Evolutionary conservation across 2,329 filamentous ascomycete genomes (phyloP).

Genomic region (Exophiala aquamarina): DNA sequence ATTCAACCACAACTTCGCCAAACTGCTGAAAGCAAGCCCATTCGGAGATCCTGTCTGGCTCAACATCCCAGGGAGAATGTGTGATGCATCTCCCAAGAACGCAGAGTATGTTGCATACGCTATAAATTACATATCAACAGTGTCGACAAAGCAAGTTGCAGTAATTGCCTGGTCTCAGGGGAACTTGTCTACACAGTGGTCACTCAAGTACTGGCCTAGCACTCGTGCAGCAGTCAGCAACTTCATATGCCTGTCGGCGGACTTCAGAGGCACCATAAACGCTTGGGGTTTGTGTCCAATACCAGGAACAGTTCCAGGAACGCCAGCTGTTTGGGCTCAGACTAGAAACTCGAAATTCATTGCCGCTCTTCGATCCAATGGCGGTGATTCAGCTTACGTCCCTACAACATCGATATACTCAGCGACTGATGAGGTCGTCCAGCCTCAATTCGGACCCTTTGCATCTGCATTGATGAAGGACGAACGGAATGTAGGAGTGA

Average conservation of each 20-base stretch:
- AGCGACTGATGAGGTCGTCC: slow-evolving; percentile 51
- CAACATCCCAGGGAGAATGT: slow-evolving; percentile 51
- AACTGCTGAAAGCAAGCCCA: slow-evolving; percentile 43
- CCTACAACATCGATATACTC: slow-evolving; percentile 57
- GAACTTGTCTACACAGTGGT: slow-evolving; percentile 57
- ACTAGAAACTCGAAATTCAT: slow-evolving; percentile 47
- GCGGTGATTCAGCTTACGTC: slow-evolving; percentile 54
- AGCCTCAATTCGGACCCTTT: slow-evolving; percentile 47
- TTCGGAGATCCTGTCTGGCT: slow-evolving; percentile 56
- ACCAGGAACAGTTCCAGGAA: slow-evolving; percentile 26
- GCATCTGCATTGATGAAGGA: slow-evolving; percentile 48
- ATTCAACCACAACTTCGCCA: slow-evolving; percentile 50
- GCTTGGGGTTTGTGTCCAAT: slow-evolving; percentile 12
- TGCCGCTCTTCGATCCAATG: slow-evolving; percentile 40
- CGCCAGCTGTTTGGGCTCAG: slow-evolving; percentile 50
- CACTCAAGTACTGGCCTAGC: slow-evolving; percentile 58
- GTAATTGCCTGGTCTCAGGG: slow-evolving; percentile 59
- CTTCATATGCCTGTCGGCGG: slow-evolving; percentile 53
- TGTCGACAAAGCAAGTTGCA: slow-evolving; percentile 42
- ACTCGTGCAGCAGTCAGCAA: slow-evolving; percentile 48
- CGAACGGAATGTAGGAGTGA: slow-evolving; percentile 45
- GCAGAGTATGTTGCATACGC: slow-evolving; percentile 57
- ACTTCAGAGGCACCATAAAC: slow-evolving; percentile 51
- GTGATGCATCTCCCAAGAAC: slow-evolving; percentile 52
- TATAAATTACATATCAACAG: slow-evolving; percentile 54